Evolutionary conservation across 306 rosid genomes (phyloP).

Genomic region (Senna siamea): DNA sequence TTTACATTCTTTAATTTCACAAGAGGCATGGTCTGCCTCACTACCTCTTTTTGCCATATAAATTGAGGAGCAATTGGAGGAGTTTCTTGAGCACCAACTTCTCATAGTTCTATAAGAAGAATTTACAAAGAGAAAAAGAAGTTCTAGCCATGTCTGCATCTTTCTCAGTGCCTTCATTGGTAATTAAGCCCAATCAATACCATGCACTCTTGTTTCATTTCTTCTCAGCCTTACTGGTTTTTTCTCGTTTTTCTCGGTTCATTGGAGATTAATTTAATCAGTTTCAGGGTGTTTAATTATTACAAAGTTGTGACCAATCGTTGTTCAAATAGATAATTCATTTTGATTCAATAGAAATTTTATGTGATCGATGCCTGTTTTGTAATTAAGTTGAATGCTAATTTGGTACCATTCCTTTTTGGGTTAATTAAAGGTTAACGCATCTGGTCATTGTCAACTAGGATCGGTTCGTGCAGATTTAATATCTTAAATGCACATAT

Average conservation of each 20-base stretch:
- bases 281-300: too few species aligned
- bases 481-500: too few species aligned
- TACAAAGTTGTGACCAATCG: background rate
- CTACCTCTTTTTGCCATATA: slow-evolving; percentile 42
- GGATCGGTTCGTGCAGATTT: too few species aligned
- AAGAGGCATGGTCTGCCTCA: slow-evolving; percentile 14
- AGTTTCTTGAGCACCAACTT: slow-evolving; percentile 38
- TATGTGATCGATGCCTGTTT: background rate
- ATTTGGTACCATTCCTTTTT: too few species aligned
- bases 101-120: slow-evolving; percentile 37
- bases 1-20: slow-evolving; percentile 28
- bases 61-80: slow-evolving; percentile 47
- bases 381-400: background rate
- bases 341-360: background rate
- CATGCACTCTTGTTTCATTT: background rate
- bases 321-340: background rate
- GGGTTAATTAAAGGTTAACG: too few species aligned
- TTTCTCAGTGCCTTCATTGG: slow-evolving; percentile 81
- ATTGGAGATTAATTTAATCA: too few species aligned
- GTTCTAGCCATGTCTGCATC: slow-evolving; percentile 82
- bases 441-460: too few species aligned
- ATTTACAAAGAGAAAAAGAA: background rate
- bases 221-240: background rate
- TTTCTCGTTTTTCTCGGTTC: too few species aligned
- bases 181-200: slow-evolving; percentile 37